Evolutionary conservation across 23 red algal genomes (phyloP).

Genomic region (Gracilaria caudata): DNA sequence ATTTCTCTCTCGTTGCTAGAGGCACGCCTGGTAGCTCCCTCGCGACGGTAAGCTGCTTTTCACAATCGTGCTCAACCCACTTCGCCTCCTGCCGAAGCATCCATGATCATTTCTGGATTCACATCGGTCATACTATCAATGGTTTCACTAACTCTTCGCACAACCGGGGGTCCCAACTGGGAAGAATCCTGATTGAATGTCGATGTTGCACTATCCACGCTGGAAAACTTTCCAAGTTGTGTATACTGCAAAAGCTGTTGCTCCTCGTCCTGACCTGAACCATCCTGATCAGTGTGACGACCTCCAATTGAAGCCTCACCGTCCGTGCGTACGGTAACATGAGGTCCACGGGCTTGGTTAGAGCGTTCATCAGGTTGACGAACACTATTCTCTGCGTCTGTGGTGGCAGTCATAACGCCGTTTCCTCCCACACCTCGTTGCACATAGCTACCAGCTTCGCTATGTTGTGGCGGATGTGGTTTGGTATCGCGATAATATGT

Average conservation of each 20-base stretch:
- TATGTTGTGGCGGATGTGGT: slow-evolving; percentile 20
- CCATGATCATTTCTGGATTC: slow-evolving; percentile 12
- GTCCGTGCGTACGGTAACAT: background rate
- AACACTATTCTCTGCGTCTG: background rate
- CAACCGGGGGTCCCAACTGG: slow-evolving; percentile 32
- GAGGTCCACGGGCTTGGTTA: slow-evolving; percentile 8
- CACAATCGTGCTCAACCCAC: background rate
- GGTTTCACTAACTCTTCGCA: slow-evolving; percentile 58
- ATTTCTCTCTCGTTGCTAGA: background rate
- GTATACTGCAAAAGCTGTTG: slow-evolving; percentile 27
- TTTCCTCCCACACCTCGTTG: slow-evolving; percentile 1
- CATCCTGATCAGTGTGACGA: slow-evolving; percentile 31
- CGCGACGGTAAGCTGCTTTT: background rate
- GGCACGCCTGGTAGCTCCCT: background rate
- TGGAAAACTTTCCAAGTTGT: slow-evolving; percentile 52
- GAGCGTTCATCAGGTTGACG: slow-evolving; percentile 7
- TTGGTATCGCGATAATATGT: slow-evolving; percentile 22
- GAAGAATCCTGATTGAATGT: slow-evolving; percentile 55
- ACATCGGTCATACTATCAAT: slow-evolving; percentile 60
- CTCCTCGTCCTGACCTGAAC: slow-evolving; percentile 20
- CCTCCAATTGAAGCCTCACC: slow-evolving; percentile 21
- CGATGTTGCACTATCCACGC: slow-evolving; percentile 62
- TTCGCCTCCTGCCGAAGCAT: slow-evolving; percentile 4
- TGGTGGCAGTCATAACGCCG: slow-evolving; percentile 18
- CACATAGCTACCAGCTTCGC: slow-evolving; percentile 7